Base-by-base conservation (phyloP, 2,329 filamentous ascomycete species). In the Neofusicoccum sp. region DNA sequence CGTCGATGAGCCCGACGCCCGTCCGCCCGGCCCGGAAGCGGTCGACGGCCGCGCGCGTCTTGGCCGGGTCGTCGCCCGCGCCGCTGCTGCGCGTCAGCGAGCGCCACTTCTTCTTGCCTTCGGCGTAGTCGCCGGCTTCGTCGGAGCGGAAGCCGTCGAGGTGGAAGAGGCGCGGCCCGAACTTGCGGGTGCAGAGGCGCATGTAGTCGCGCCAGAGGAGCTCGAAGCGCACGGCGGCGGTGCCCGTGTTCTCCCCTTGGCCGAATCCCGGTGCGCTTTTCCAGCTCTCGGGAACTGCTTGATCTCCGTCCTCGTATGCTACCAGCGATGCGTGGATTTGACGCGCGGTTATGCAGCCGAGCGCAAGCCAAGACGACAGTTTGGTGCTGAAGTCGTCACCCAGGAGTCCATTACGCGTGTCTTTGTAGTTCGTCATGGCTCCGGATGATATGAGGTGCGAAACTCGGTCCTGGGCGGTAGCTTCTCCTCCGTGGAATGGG, bases 121-220 rank as follows among this genome's bases (percentile, higher is more conserved):
- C 20, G 6, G 36, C 40, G 16, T 30, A 28, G 6, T 76, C 76
- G 40, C 73, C 6, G 77, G 74, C 11, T 8, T 56, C 51, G 51
- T 79, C 78, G 26, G 79, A 71, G 14, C 83, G 82, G 65, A 91
- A 90, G 0, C 90, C 90, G 4, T 81, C 79, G 1, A 87, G 73
- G 11, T 78, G 75, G 70, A 91, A 93, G 3, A 93, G 80, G 24
- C 82, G 83, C 14, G 73, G 69, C 0, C 84, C 83, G 63, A 89
- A 91, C 67, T 93, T 93, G 33, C 82, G 81, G 5, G 85, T 87
- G 69, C 88, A 91, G 0, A 93, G 81, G 1, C 88, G 82, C 87
- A 93, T 91, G 68, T 93, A 93, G 68, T 93, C 90, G 41, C 90
- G 79, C 89, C 88, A 91, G 0, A 93, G 73, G 0, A 95, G 78